Evolutionary conservation across 2,329 filamentous ascomycete genomes (phyloP), one percentile per base, ranked within the genome.

Genomic region (Aspergillus calidoustus): DNA sequence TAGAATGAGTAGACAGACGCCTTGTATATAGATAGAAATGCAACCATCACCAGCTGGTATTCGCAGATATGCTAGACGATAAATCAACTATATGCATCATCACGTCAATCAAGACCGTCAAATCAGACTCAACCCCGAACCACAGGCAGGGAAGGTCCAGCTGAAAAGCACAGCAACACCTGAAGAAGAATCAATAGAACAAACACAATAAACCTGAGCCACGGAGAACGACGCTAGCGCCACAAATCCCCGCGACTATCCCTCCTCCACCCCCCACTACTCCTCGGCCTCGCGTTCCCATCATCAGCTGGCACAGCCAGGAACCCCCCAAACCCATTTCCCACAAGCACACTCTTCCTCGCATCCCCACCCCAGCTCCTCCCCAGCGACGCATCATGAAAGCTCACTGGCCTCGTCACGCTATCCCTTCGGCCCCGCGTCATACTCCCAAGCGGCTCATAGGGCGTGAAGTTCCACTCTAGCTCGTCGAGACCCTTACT

Each of bases 291-390:
- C 8, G 11, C 34, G 13, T 15, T 41, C 28, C 70, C 72, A 54
- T 83, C 82, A 11, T 85, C 83, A 22, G 76, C 76, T 0, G 88
- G 88, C n/a, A 90, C 82, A 19, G 87, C 86, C 19, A 90, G 74
- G 74, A 87, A 89, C 0, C 87, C 87, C 30, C 87, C 87, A 63
- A 88, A 88, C 2, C 87, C 87, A 70, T 89, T 89, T 0, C 86
- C 87, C 0, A 90, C 87, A n/a, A 89, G 80, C 8, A 89, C 80
- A 66, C 83, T 87, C 74, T 83, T 85, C 34, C 88, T 77, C 5
- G 84, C 83, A 56, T 86, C 84, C 8, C 84, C 83, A 11, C 84
- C 84, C 87, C 85, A 87, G 44, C 84, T 81, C 17, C 84, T 81
- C 44, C 84, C 83, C 71, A 80, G 64, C 68, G 82, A 68, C 68